A percentile compares a stretch with the other conserved stretches of the same genome.
Evolutionary conservation across 192 early-diverging fungal species (phyloP).

Genomic region (Cladochytrium replicatum): DNA sequence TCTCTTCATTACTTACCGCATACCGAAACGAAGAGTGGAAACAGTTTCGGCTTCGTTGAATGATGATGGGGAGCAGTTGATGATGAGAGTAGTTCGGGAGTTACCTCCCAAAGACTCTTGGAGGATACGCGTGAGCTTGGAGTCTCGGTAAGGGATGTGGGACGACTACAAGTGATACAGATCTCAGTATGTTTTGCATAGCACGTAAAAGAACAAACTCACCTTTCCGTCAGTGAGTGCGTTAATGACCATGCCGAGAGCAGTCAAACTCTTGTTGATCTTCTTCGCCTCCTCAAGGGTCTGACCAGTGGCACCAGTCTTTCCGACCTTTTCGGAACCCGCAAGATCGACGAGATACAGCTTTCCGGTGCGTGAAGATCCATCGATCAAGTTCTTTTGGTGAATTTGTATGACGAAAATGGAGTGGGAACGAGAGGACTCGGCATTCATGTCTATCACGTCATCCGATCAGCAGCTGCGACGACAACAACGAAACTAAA

Average conservation of each 20-base stretch:
- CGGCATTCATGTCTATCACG: constrained; percentile 96
- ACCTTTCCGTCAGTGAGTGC: constrained; percentile 96
- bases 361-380: constrained; percentile 82
- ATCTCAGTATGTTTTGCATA: neutral
- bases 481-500: neutral
- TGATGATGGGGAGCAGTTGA: constrained; percentile 95
- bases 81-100: constrained; percentile 96
- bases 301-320: constrained; percentile 97
- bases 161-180: constrained; percentile 51
- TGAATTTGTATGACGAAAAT: constrained; percentile 95
- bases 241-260: constrained; percentile 99
- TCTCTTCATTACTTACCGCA: constrained; percentile 42
- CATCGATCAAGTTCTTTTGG: constrained; percentile 85
- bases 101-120: constrained; percentile 99
- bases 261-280: constrained; percentile 97
- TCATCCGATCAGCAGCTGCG: constrained; percentile 1
- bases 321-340: constrained; percentile 95
- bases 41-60: constrained; percentile 96
- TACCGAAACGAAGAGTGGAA: constrained; percentile 90
- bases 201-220: neutral
- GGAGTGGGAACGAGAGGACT: constrained; percentile 95
- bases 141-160: constrained; percentile 97
- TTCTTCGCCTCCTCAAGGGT: constrained; percentile 99
- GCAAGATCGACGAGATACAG: constrained; percentile 97
- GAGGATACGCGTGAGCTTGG: constrained; percentile 96